Percentiles rank a stretch among this genome's conserved stretches.
Evolutionary conservation across 176 grass and related monocot species (phyloP).

Genomic region (Aegilops speltoides): DNA sequence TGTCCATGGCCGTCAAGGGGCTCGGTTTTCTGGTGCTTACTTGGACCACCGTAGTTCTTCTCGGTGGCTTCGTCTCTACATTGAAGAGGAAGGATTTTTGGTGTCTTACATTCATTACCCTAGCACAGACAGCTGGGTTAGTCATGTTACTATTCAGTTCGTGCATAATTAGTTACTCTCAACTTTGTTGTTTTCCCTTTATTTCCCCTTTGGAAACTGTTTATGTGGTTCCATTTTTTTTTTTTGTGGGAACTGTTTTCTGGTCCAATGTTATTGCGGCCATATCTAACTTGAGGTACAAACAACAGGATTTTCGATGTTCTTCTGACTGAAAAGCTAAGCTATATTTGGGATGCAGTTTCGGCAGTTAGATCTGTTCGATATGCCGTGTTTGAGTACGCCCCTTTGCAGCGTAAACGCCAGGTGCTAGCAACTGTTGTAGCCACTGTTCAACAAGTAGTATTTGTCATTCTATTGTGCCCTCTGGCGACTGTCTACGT

Average conservation of each 20-base stretch:
- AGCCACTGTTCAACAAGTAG: fast-evolving
- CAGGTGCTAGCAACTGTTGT: not conserved
- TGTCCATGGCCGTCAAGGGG: not conserved
- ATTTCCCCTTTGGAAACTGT: no score
- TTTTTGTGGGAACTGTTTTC: no score
- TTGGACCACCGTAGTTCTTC: not conserved
- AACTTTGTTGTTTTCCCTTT: not conserved
- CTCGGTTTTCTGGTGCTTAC: not conserved
- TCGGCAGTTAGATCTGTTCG: fast-evolving
- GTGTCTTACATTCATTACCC: not conserved
- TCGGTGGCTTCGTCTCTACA: not conserved
- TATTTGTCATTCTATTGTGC: not conserved
- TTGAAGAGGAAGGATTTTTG: not conserved
- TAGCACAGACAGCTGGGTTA: not conserved
- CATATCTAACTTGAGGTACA: not conserved
- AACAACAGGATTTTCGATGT: not conserved
- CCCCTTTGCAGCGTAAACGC: not conserved
- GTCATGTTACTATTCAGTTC: not conserved
- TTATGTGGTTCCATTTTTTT: no score
- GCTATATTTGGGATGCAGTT: not conserved
- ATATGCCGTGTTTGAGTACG: not conserved
- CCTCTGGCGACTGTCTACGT: not conserved
- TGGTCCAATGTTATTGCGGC: not conserved
- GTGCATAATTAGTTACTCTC: not conserved
- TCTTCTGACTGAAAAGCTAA: not conserved